Base-by-base conservation (phyloP, 495 filamentous ascomycete species). In the Tetracladium setigerum region DNA sequence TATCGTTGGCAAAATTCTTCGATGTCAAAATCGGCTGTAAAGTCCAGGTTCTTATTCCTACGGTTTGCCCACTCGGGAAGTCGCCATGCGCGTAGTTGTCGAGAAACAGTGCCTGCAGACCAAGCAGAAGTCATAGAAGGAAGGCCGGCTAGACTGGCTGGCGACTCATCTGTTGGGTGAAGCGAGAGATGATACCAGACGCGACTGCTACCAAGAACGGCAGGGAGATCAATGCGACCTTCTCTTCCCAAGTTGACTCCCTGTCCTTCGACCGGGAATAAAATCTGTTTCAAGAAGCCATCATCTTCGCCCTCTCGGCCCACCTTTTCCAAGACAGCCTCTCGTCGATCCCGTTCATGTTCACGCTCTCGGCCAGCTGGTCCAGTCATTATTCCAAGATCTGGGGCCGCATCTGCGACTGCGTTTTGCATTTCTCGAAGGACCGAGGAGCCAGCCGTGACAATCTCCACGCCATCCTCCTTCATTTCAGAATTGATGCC, bases 401-500 rank as follows among this genome's bases (percentile, higher is more conserved):
- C 89, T 10, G 84, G 78, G 47, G 83, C 94, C 40, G 81, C 83
- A 41, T 89, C 84, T 1, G 81, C 63, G 14, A 95, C 77, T 1
- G 89, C 88, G 39, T 76, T 78, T 54, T 83, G 77, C 84, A 95
- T 92, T 60, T 95, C 90, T 44, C 81, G 80, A 9, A 88, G 50
- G 27, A 97, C 82, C 0, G 92, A 94, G 44, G 80, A 81, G 7
- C 84, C 85, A 4, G 79, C 78, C 0, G 80, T 38, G 1, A 69
- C 69, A 14, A 91, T 73, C 24, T 83, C 71, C 18, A 98, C 78
- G 13, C 94, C 94, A 55, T 98, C 92, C 49, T 89, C 81, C 61
- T 88, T 92, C 91, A 98, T 97, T 64, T 98, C 92, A 1, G 82
- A 78, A 53, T 97, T 95, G 65, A 98, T 95, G 40, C 92, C 92